These are phyloP conservation scores for Calocera cornea DNA, from an alignment of 768 basidiomycete genomes.

Conservation along the genomic window DNA sequence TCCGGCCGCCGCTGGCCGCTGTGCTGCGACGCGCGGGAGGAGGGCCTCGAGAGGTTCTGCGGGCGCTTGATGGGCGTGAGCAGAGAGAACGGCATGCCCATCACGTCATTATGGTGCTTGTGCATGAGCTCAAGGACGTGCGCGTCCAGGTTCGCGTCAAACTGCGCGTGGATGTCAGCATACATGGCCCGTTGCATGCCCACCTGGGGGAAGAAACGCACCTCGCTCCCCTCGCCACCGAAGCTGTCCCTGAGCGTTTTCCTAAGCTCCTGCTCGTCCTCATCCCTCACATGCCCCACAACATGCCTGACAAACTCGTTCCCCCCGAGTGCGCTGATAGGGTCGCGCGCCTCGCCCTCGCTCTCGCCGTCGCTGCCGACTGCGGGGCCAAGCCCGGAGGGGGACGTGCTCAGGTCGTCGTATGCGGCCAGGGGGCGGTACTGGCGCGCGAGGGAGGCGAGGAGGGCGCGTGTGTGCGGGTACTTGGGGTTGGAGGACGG, in stretches of 20 bases:
- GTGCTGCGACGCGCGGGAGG: constrained; percentile 62
- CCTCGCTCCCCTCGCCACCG: constrained; percentile 20
- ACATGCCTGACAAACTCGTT: constrained; percentile 55
- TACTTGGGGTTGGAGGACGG: constrained; percentile 30
- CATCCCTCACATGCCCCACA: constrained; percentile 56
- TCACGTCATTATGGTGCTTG: constrained; percentile 74
- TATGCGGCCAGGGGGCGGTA: constrained; percentile 34
- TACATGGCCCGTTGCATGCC: constrained; percentile 17
- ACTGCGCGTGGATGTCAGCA: not conserved
- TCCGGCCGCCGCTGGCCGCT: constrained; percentile 62
- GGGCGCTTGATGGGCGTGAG: constrained; percentile 68
- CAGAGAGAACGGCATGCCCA: constrained; percentile 70
- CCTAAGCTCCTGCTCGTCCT: constrained; percentile 82
- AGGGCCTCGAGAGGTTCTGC: constrained; percentile 48
- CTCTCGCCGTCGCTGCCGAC: constrained; percentile 32
- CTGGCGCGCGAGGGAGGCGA: constrained; percentile 58
- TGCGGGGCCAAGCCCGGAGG: constrained; percentile 24
- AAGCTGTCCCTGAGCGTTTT: constrained; percentile 53
- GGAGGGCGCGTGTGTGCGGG: constrained; percentile 73
- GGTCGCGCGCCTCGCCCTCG: constrained; percentile 35
- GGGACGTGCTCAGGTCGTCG: not conserved
- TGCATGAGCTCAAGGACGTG: constrained; percentile 92
- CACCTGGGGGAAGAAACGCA: constrained; percentile 12
- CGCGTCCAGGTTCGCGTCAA: constrained; percentile 44
- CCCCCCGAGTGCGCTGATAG: constrained; percentile 41